Conservation (phyloP, 805 yeast species). For the Kregervanrija pseudodelftensis region DNA sequence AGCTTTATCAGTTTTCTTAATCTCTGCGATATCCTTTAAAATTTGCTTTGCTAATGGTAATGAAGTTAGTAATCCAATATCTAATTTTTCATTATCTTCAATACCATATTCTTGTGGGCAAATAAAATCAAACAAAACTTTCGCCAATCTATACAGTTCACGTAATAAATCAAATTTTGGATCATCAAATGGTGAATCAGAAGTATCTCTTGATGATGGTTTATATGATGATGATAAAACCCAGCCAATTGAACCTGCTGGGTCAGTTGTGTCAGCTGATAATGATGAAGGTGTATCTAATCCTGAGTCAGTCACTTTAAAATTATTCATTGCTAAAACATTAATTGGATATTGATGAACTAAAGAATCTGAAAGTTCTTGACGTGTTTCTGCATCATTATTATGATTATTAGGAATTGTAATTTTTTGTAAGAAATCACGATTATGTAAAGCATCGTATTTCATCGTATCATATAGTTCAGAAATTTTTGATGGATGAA, state of each 20-base stretch:
- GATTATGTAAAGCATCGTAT: constrained; percentile 92
- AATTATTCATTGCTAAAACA: constrained; percentile 67
- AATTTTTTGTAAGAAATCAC: constrained; percentile 78
- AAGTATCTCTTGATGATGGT: constrained; percentile 22
- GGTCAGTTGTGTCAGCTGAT: constrained; percentile 15
- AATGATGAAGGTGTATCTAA: constrained; percentile 19
- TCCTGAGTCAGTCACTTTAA: constrained; percentile 45
- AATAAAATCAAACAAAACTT: constrained; percentile 90
- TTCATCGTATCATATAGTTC: constrained; percentile 98
- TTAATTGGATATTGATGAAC: constrained; percentile 71
- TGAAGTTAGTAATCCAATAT: constrained; percentile 90
- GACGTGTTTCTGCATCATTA: constrained; percentile 10
- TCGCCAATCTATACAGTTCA: constrained; percentile 83
- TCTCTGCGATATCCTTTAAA: constrained; percentile 67
- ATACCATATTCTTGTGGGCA: constrained; percentile 99
- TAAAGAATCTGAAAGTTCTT: constrained; percentile 40
- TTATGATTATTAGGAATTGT: constrained; percentile 49
- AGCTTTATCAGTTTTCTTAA: constrained; percentile 73
- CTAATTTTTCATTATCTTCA: constrained; percentile 89
- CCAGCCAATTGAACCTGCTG: constrained; percentile 71
- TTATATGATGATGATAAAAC: constrained; percentile 36
- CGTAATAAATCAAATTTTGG: constrained; percentile 73
- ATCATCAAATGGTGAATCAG: constrained; percentile 58
- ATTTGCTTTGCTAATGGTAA: constrained; percentile 90
- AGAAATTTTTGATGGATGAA: constrained; percentile 94